Evolutionary conservation across 805 yeast species (phyloP).

Genomic region (Yarrowia sp.): DNA sequence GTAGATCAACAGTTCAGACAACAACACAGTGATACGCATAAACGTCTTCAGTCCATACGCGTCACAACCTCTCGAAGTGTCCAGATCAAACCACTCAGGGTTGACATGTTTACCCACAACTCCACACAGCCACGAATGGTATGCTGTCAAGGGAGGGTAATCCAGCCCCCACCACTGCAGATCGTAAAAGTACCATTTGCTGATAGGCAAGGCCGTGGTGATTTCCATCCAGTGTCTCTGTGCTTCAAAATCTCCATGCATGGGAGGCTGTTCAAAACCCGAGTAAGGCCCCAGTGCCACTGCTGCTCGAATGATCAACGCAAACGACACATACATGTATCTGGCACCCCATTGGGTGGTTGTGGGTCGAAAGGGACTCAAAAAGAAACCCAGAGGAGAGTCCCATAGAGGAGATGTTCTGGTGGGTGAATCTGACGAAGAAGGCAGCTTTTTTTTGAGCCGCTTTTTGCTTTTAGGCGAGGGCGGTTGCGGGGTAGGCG

Average conservation of each 20-base stretch:
- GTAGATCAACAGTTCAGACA: slow-evolving; percentile 71
- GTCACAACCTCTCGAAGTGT: slow-evolving; percentile 74
- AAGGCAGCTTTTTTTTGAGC: slow-evolving; percentile 13
- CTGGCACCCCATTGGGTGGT: slow-evolving; percentile 90
- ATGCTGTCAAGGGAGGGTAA: slow-evolving; percentile 96
- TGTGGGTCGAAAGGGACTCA: slow-evolving; percentile 75
- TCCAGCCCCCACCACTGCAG: slow-evolving; percentile 94
- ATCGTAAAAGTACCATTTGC: slow-evolving; percentile 86
- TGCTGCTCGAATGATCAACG: slow-evolving; percentile 74
- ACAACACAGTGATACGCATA: slow-evolving; percentile 77
- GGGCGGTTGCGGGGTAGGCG: background rate
- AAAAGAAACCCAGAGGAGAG: slow-evolving; percentile 73
- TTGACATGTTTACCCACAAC: slow-evolving; percentile 61
- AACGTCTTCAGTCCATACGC: slow-evolving; percentile 63
- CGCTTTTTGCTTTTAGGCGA: background rate
- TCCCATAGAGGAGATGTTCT: slow-evolving; percentile 34
- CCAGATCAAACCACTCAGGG: slow-evolving; percentile 72
- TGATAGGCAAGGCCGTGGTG: slow-evolving; percentile 69
- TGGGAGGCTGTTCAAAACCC: slow-evolving; percentile 68
- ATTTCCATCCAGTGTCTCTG: slow-evolving; percentile 98
- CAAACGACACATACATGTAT: slow-evolving; percentile 55
- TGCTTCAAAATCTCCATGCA: slow-evolving; percentile 95
- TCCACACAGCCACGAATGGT: slow-evolving; percentile 81
- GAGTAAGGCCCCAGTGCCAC: slow-evolving; percentile 88
- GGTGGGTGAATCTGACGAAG: slow-evolving; percentile 3